Evolutionary conservation across 257 asterid species (phyloP).

Genomic region (Solanum bukasovii): DNA sequence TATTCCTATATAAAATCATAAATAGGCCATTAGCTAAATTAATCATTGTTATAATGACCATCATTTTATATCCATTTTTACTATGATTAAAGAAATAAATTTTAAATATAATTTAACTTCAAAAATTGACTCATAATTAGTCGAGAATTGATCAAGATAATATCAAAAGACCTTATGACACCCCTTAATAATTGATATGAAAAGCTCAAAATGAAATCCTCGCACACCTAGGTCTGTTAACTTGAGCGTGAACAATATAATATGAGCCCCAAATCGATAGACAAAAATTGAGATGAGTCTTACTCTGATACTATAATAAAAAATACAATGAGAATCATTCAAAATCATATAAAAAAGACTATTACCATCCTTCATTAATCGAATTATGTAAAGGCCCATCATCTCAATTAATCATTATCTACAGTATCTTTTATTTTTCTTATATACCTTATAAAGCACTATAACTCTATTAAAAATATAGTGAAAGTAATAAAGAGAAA

Average conservation of each 20-base stretch:
- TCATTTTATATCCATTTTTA: not conserved
- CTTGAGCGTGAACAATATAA: not conserved
- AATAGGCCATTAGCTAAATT: not conserved
- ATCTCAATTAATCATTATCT: not conserved
- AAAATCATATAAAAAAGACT: not conserved
- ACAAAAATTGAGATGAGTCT: not conserved
- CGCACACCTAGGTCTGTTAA: rapidly evolving
- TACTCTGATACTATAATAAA: not conserved
- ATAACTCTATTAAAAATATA: not conserved
- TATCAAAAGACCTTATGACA: not conserved
- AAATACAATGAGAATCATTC: not conserved
- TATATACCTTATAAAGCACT: not conserved
- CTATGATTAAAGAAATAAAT: not conserved
- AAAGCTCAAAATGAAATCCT: not conserved
- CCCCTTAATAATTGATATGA: not conserved
- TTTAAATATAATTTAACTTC: not conserved
- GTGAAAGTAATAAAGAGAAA: not conserved
- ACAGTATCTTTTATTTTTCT: not conserved
- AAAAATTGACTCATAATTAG: not conserved
- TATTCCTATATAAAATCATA: not conserved
- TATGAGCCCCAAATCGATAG: not conserved
- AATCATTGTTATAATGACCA: not conserved
- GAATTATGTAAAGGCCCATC: not conserved
- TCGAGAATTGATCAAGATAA: not conserved
- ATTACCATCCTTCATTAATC: not conserved